Evolutionary conservation across 2,329 filamentous ascomycete species (phyloP).

Genomic region (Thielaviopsis ethacetica): DNA sequence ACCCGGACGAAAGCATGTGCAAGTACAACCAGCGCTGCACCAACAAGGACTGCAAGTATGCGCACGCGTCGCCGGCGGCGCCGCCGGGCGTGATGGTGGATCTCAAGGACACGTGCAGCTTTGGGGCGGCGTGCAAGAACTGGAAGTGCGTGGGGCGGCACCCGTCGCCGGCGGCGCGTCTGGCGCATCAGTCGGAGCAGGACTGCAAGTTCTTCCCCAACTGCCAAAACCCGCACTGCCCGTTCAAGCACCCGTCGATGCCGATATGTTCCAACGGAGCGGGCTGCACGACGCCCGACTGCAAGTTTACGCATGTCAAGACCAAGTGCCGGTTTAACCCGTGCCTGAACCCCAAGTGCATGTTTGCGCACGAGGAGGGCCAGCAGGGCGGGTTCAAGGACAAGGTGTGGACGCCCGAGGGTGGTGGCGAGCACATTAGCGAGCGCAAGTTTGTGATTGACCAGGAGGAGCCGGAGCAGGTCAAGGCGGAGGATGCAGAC

Average conservation of each 20-base stretch:
- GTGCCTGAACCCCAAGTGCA: slow-evolving; percentile 75
- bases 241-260: slow-evolving; percentile 78
- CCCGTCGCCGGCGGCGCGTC: slow-evolving; percentile 71
- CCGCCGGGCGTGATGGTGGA: slow-evolving; percentile 64
- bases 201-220: slow-evolving; percentile 87
- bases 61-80: slow-evolving; percentile 84
- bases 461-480: slow-evolving; percentile 18
- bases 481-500: slow-evolving; percentile 22
- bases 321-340: slow-evolving; percentile 82
- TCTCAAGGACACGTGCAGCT: slow-evolving; percentile 63
- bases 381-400: slow-evolving; percentile 73
- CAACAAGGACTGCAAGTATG: slow-evolving; percentile 80
- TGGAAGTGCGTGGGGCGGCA: slow-evolving; percentile 83
- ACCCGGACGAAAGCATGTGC: slow-evolving; percentile 57
- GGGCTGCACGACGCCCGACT: slow-evolving; percentile 64
- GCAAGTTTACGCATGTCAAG: slow-evolving; percentile 79
- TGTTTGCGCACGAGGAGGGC: slow-evolving; percentile 80
- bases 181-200: slow-evolving; percentile 63
- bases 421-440: slow-evolving; percentile 52
- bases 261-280: slow-evolving; percentile 82
- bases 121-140: slow-evolving; percentile 88
- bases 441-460: slow-evolving; percentile 78
- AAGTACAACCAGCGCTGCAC: slow-evolving; percentile 80
- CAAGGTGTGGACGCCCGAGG: slow-evolving; percentile 73
- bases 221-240: slow-evolving; percentile 73